A percentile compares a stretch with the other conserved stretches of the same genome.
Conservation (phyloP, 352 stramenopile genomes). For the Phytophthora pinifolia region DNA sequence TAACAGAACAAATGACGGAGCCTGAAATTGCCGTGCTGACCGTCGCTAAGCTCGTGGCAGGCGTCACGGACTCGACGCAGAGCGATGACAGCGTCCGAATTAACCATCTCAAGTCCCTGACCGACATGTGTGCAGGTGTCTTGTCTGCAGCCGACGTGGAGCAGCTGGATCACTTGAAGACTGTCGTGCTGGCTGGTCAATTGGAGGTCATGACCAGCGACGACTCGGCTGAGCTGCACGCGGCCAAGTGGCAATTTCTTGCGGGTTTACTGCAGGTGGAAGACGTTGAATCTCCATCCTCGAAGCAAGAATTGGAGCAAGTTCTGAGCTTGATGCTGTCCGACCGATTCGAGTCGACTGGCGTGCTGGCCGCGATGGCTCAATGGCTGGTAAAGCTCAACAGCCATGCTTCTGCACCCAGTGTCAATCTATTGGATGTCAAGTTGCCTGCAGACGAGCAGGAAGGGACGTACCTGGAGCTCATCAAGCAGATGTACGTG, state of each 20-base stretch:
- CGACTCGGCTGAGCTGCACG: constrained; percentile 26
- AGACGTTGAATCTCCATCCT: constrained; percentile 2
- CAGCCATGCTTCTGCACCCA: neutral
- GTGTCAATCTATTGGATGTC: constrained; percentile 17
- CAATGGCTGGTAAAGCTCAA: constrained; percentile 37
- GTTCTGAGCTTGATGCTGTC: constrained; percentile 28
- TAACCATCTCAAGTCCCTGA: constrained; percentile 9
- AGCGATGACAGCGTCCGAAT: constrained; percentile 14
- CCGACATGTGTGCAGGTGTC: neutral
- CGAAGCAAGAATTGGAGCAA: constrained; percentile 14
- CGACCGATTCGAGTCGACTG: constrained; percentile 37
- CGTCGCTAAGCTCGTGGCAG: constrained; percentile 21
- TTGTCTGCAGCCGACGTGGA: constrained; percentile 13
- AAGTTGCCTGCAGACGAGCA: constrained; percentile 13
- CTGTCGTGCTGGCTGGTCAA: constrained; percentile 13
- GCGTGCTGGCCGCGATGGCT: constrained; percentile 39
- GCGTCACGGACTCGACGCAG: constrained; percentile 8
- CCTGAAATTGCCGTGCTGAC: constrained; percentile 8
- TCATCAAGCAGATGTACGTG: constrained; percentile 80
- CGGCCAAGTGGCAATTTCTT: constrained; percentile 33
- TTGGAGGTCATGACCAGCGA: constrained; percentile 22
- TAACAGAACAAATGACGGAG: neutral
- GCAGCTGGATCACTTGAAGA: constrained; percentile 24
- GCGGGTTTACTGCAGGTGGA: constrained; percentile 2
- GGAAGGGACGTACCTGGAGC: constrained; percentile 32